These are phyloP conservation scores for Fusarium nelsonii DNA, from an alignment of 2,329 filamentous ascomycete genomes.

Conservation along the genomic window DNA sequence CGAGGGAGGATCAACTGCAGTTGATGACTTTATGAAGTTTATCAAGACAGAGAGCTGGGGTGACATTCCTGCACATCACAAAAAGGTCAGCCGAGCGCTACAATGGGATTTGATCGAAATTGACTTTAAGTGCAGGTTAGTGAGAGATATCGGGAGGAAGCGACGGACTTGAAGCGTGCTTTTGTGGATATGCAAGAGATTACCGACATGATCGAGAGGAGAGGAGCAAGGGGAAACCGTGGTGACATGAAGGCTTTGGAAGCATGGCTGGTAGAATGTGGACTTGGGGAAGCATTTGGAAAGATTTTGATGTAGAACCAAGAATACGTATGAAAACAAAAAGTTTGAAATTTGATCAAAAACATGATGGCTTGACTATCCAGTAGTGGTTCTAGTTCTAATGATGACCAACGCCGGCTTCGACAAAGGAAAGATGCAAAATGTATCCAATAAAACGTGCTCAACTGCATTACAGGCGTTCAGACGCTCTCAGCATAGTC, in stretches of 20 bases:
- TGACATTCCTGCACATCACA: constrained; percentile 71
- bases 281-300: constrained; percentile 44
- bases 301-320: constrained; percentile 43
- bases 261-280: constrained; percentile 59
- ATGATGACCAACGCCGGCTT: constrained; percentile 25
- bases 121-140: constrained; percentile 53
- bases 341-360: neutral
- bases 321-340: neutral
- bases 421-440: constrained; percentile 24
- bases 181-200: constrained; percentile 70
- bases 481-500: constrained; percentile 51
- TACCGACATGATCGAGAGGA: constrained; percentile 61
- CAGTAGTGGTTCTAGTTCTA: constrained; percentile 6
- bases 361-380: neutral
- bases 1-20: constrained; percentile 59
- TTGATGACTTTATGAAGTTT: constrained; percentile 72
- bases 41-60: constrained; percentile 74
- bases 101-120: rapidly evolving
- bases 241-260: constrained; percentile 67
- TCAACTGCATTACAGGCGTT: neutral
- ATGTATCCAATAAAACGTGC: neutral
- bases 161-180: constrained; percentile 51
- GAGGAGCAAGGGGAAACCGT: constrained; percentile 63
- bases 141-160: constrained; percentile 63
- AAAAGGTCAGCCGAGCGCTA: constrained; percentile 58